Percentiles rank a stretch among this genome's conserved stretches.
Conservation (phyloP, 202 grass and related monocot species). For the Schoenoplectus tabernaemontani region DNA sequence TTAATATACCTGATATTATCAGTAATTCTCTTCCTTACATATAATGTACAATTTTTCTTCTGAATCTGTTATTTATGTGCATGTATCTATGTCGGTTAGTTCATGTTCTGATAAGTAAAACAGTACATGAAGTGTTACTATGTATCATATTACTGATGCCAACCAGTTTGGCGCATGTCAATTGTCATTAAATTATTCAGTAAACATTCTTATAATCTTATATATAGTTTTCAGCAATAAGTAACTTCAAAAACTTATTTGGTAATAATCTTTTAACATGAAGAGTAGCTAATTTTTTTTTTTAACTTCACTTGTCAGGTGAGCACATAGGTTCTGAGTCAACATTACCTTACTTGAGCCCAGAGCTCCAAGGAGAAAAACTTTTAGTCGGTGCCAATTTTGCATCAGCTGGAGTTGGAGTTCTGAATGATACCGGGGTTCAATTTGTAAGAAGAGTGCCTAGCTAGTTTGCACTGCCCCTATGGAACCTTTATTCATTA, state of each 20-base stretch:
- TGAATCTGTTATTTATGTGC: neutral
- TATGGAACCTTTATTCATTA: neutral
- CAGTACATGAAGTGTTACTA: neutral
- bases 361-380: slow-evolving; percentile 57
- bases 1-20: slow-evolving; percentile 95
- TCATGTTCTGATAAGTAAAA: neutral
- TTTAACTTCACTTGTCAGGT: slow-evolving; percentile 32
- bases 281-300: neutral
- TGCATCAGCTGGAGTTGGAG: slow-evolving; percentile 88
- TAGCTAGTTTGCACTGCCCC: neutral
- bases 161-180: neutral
- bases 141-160: neutral
- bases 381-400: slow-evolving; percentile 92
- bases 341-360: slow-evolving; percentile 76
- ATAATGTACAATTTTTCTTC: neutral
- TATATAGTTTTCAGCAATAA: neutral
- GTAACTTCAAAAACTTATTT: neutral
- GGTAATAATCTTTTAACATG: neutral
- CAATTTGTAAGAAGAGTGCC: slow-evolving; percentile 61
- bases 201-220: no score
- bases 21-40: slow-evolving; percentile 31
- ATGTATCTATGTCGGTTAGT: neutral
- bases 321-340: slow-evolving; percentile 56
- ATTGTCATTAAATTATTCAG: neutral
- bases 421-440: slow-evolving; percentile 85